Evolutionary conservation across 805 yeast species (phyloP).

Genomic region (Nakazawaea holstii): DNA sequence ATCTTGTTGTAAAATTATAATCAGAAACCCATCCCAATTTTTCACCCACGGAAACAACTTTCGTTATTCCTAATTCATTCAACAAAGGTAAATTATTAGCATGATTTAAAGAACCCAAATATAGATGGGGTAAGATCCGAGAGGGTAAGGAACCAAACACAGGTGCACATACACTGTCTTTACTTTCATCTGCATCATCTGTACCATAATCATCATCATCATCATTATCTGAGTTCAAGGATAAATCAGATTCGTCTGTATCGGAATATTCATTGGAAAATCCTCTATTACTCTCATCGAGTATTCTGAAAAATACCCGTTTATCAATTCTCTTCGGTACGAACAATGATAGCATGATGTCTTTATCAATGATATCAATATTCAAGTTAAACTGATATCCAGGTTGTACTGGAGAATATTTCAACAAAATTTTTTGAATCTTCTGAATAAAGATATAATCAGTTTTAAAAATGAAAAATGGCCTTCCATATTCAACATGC

Average conservation of each 20-base stretch:
- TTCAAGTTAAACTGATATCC: neutral
- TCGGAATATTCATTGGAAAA: neutral
- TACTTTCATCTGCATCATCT: neutral
- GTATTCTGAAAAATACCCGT: conserved; percentile 3
- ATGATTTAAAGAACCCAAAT: conserved; percentile 78
- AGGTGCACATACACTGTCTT: conserved; percentile 17
- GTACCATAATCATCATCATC: conserved; percentile 18
- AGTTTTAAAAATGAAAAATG: conserved; percentile 76
- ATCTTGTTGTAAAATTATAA: conserved; percentile 14
- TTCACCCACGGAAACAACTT: conserved; percentile 87
- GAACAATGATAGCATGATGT: conserved; percentile 1
- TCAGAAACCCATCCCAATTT: conserved; percentile 53
- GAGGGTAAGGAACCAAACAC: conserved; percentile 75
- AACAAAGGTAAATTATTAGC: conserved; percentile 69
- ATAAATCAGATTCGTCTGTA: conserved; percentile 8
- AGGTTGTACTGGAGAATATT: conserved; percentile 48
- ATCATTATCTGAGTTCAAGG: conserved; percentile 18
- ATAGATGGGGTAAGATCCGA: conserved; percentile 73
- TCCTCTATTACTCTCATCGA: conserved; percentile 2
- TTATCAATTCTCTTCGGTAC: conserved; percentile 3
- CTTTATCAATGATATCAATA: conserved; percentile 3
- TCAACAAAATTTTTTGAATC: conserved; percentile 55
- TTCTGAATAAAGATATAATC: conserved; percentile 65
- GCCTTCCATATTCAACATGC: conserved; percentile 63
- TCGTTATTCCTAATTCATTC: conserved; percentile 57